Evolutionary conservation across 371 early-diverging fungal species (phyloP), one percentile per base, ranked within the genome.

Genomic region (Massospora cicadina): DNA sequence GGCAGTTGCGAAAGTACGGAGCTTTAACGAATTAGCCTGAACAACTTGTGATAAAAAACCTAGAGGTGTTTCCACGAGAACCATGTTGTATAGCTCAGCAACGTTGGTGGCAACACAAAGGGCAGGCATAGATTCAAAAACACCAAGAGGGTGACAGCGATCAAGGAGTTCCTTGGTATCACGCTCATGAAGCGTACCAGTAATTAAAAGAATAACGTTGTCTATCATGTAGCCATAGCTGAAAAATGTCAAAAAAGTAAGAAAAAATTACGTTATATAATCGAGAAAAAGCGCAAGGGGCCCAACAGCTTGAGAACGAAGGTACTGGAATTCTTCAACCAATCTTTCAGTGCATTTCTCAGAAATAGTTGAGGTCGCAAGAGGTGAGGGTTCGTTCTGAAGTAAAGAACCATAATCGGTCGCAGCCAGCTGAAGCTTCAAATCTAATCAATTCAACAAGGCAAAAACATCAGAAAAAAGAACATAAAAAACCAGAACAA

Each of bases 191-290:
- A 98, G 79, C 17, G 98, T 97, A 17, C 98, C 98, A 1, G 96
- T 95, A 68, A 98, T 95, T 53, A 98, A 75, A 67, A 98, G 78
- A 65, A 98, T 92, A 60, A 96, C 93, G 74, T 98, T 98, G 76
- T 98, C 98, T 68, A 98, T 98, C 98, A 97, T 97, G 72, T 97
- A 98, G 54, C 85, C 87, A 70, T 95, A 95, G n/a, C 95, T 92
- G 68, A 57, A 26, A 29, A 2, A 21, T 25, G 29, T 5, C 1
- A 27, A 24, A 2, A 23, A 2, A 29, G 67, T 23, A 32, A 54
- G 58, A 55, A 55, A 55, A 54, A 76, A 78, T 72, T 86, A 90
- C 86, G 95, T 96, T 71, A 98, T 84, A 72, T 91, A 98, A 70
- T 96, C 96, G 67, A 97, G 76, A 71, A 98, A 97, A 69, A 84